Evolutionary conservation across 73 alveolate genomes (phyloP).

Genomic region (Paramecium octaurelia): DNA sequence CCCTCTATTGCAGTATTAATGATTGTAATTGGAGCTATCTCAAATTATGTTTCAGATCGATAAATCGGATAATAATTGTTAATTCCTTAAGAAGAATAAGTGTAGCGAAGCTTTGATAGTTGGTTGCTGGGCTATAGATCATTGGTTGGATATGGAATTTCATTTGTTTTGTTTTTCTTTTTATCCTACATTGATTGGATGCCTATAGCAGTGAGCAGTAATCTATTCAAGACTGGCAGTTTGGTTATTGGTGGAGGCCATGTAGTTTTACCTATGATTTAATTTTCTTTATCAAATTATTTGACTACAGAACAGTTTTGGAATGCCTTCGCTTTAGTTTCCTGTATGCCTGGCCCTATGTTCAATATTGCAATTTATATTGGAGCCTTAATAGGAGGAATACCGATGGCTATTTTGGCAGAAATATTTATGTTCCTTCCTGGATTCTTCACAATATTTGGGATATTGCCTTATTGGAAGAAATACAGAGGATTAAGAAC

Average conservation of each 20-base stretch:
- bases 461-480: constrained; percentile 42
- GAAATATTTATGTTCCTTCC: constrained; percentile 35
- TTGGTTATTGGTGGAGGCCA: constrained; percentile 44
- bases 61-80: neutral
- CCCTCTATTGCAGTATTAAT: neutral
- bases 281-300: neutral
- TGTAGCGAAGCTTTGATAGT: neutral
- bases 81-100: neutral
- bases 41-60: neutral
- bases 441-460: constrained; percentile 48
- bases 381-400: constrained; percentile 39
- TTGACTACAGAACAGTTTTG: neutral
- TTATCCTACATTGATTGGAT: constrained; percentile 7
- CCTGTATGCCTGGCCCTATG: constrained; percentile 53
- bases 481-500: constrained; percentile 14
- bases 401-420: constrained; percentile 16
- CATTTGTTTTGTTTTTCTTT: neutral
- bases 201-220: neutral
- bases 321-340: constrained; percentile 36
- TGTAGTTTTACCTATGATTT: constrained; percentile 38
- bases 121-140: constrained; percentile 4
- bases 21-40: constrained; percentile 17
- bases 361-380: constrained; percentile 14
- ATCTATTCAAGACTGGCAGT: constrained; percentile 10
- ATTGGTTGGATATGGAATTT: neutral